Evolutionary conservation across 2,329 filamentous ascomycete genomes (phyloP), one percentile per base, ranked within the genome.

Genomic region (Fusarium sp.): DNA sequence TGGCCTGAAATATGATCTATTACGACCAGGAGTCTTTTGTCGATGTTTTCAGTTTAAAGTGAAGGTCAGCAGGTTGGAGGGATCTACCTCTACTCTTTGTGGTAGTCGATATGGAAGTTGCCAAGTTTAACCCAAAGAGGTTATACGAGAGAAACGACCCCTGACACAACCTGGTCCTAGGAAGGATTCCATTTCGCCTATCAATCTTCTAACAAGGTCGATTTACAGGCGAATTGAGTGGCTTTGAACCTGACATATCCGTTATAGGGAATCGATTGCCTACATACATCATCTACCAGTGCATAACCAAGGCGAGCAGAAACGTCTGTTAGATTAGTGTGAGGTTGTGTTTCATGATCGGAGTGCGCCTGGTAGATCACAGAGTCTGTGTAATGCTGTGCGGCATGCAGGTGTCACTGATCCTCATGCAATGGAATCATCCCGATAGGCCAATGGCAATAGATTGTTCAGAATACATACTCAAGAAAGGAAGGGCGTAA

Each of bases 321-420:
- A 57, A 22, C 16, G 37, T 13, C 29, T 57, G 30, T 25, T 10
- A 22, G 25, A 37, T 25, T 53, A 42, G 24, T 61, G 37, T 46
- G 37, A 42, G 22, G 30, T 29, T 48, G 46, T 44, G 59, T 61
- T 61, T 61, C 59, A 61, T 34, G 37, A 61, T 52, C 44, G 59
- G 52, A 61, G 45, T 61, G 29, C 42, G 59, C 60, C 34, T 60
- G 40, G 37, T 24, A 32, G 29, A 62, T 49, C 29, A 34, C 24
- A 45, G 27, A 30, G 55, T 60, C 45, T 61, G 56, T 53, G 37
- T 30, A 40, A 53, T 52, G 42, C 59, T 34, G 27, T 25, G 22
- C 56, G 37, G 24, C 27, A 27, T 47, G 45, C 18, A 27, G 5
- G 30, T 29, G 40, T 46, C 45, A 46, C 46, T 12, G 30, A 62